phyloP scores from a whole-genome alignment of 1,284 basidiomycete species.

The Leccinum ponderosum region DNA sequence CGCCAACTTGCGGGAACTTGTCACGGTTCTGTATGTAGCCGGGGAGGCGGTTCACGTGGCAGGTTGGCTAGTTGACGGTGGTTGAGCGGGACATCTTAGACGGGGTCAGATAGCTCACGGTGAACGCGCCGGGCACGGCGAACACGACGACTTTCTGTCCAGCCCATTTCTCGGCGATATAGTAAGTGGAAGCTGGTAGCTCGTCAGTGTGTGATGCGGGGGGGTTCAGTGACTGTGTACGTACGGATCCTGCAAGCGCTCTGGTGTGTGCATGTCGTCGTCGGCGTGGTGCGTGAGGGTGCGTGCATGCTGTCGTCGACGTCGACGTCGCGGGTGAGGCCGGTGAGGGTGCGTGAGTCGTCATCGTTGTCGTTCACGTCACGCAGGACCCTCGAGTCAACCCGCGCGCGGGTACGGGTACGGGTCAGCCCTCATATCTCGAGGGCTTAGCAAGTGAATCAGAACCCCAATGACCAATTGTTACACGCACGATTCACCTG shows the following conservation, averaged over 20 bases:
- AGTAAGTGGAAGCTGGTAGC: slow-evolving; percentile 47
- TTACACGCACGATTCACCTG: no score
- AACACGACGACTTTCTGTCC: slow-evolving; percentile 84
- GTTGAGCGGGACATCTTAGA: not conserved
- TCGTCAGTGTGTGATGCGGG: not conserved
- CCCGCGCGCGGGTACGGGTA: no score
- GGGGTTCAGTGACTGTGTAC: slow-evolving; percentile 28
- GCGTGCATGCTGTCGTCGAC: no score
- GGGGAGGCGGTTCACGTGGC: slow-evolving; percentile 74
- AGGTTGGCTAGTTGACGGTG: slow-evolving; percentile 54
- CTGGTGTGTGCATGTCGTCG: slow-evolving; percentile 29
- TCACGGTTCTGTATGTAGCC: slow-evolving; percentile 64
- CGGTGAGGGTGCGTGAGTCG: no score
- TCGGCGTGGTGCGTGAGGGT: no score
- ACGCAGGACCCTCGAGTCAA: no score
- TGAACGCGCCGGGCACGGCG: slow-evolving; percentile 79
- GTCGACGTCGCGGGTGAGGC: no score
- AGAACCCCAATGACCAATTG: no score
- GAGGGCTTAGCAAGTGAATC: no score
- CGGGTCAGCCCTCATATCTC: no score
- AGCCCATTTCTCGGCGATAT: slow-evolving; percentile 69
- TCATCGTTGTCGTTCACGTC: no score
- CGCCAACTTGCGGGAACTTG: slow-evolving; percentile 72
- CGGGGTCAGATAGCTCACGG: slow-evolving; percentile 44
- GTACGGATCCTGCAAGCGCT: slow-evolving; percentile 61